Evolutionary conservation across 2,329 filamentous ascomycete species (phyloP).

Genomic region (Aspergillus quadrilineatus): DNA sequence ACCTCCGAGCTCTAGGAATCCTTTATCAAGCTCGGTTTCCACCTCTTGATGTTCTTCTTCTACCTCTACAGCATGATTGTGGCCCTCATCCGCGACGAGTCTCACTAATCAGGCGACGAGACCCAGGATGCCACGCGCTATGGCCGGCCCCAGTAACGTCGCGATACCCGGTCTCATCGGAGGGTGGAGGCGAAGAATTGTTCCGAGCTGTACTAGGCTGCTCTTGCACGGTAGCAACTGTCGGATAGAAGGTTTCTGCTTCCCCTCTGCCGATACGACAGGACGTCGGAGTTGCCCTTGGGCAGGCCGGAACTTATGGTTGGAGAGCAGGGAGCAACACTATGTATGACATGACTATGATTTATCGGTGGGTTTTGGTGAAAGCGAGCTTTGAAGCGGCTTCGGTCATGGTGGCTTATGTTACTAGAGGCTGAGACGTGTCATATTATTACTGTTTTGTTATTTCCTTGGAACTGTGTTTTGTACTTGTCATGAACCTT

Average conservation of each 20-base stretch:
- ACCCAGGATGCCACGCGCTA: constrained; percentile 43
- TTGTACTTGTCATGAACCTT: constrained; percentile 10
- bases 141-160: constrained; percentile 24
- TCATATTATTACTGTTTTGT: constrained; percentile 14
- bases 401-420: constrained; percentile 5
- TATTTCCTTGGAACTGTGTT: constrained; percentile 6
- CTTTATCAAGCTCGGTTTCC: constrained; percentile 98
- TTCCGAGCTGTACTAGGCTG: not conserved
- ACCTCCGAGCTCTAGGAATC: constrained; percentile 67
- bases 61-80: constrained; percentile 99
- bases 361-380: constrained; percentile 15
- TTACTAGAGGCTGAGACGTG: constrained; percentile 5
- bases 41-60: constrained; percentile 99
- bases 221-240: not conserved
- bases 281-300: constrained; percentile 2
- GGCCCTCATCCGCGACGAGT: constrained; percentile 92
- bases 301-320: not conserved
- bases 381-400: constrained; percentile 5
- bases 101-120: constrained; percentile 61
- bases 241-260: not conserved
- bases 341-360: constrained; percentile 19
- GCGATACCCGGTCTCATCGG: constrained; percentile 5
- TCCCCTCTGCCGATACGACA: constrained; percentile 2
- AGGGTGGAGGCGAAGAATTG: not conserved
- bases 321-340: constrained; percentile 5